phyloP scores from a whole-genome alignment of 2,329 filamentous ascomycete genomes.

The Fusarium brevicatenulatum region DNA sequence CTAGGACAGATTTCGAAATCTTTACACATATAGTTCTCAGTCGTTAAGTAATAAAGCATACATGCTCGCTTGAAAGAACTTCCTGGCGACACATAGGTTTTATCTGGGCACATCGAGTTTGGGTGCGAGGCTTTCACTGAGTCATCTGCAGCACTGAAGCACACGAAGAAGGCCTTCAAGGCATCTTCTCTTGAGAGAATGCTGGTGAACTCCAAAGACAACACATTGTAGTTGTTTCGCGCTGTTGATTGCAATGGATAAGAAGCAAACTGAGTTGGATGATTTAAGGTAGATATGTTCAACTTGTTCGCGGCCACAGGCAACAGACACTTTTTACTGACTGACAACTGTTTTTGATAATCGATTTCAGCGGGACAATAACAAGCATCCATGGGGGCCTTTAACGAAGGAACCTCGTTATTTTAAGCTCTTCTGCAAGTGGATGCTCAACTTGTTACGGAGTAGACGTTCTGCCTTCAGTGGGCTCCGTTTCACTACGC shows the following conservation, averaged over 20 bases:
- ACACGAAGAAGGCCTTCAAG: not conserved
- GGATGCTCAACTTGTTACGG: not conserved
- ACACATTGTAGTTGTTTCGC: not conserved
- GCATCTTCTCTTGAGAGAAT: not conserved
- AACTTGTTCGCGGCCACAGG: not conserved
- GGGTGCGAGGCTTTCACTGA: not conserved
- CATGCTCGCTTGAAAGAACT: not conserved
- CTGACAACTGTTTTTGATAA: not conserved
- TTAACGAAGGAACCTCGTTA: not conserved
- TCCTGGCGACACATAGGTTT: not conserved
- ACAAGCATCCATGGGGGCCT: not conserved
- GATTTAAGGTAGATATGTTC: not conserved
- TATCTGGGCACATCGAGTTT: not conserved
- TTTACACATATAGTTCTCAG: not conserved
- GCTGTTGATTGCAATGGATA: not conserved
- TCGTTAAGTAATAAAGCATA: not conserved
- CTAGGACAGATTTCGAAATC: not conserved
- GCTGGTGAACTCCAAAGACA: not conserved
- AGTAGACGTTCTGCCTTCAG: not conserved
- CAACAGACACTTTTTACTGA: not conserved
- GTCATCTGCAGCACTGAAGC: not conserved
- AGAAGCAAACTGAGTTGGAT: not conserved
- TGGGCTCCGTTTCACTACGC: slow-evolving; percentile 28
- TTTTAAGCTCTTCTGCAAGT: slow-evolving; percentile 12
- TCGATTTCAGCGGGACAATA: not conserved